Evolutionary conservation across 306 rosid species (phyloP).

Genomic region (Prunus campanulata): DNA sequence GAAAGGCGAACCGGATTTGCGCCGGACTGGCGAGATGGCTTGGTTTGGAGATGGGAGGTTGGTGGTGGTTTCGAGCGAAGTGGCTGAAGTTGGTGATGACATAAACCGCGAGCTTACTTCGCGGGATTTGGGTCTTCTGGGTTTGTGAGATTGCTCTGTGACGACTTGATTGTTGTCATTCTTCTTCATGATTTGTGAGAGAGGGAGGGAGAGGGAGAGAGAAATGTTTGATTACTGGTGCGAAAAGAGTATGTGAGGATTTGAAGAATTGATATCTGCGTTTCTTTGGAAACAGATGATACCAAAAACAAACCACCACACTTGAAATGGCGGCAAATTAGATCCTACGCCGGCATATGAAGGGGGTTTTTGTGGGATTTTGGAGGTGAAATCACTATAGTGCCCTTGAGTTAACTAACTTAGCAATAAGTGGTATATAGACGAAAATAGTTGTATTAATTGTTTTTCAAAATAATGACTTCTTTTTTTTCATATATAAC

Average conservation of each 20-base stretch:
- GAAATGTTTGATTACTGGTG: neutral
- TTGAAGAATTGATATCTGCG: neutral
- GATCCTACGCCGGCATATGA: conserved; percentile 36
- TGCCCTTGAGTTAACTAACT: conserved; percentile 2
- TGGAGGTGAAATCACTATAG: conserved; percentile 4
- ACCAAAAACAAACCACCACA: conserved; percentile 15
- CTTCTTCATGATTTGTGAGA: conserved; percentile 25
- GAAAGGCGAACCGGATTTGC: conserved; percentile 33
- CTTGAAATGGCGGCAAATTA: conserved; percentile 36
- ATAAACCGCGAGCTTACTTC: conserved; percentile 56
- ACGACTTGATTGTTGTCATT: conserved; percentile 21
- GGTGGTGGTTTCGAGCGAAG: conserved; percentile 30
- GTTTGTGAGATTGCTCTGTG: conserved; percentile 41
- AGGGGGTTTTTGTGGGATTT: neutral
- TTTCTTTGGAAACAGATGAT: neutral
- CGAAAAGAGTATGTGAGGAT: neutral
- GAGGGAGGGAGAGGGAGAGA: neutral
- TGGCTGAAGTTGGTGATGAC: conserved; percentile 29
- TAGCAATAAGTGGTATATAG: neutral
- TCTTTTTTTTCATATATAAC: too few relatives aligned
- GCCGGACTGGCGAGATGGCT: conserved; percentile 37
- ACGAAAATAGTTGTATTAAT: too few relatives aligned
- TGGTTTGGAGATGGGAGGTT: conserved; percentile 29
- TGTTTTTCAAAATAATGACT: too few relatives aligned
- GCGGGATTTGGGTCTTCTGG: conserved; percentile 42